Evolutionary conservation across 2,329 filamentous ascomycete genomes (phyloP).

Genomic region (Colletotrichum ledebouriae): DNA sequence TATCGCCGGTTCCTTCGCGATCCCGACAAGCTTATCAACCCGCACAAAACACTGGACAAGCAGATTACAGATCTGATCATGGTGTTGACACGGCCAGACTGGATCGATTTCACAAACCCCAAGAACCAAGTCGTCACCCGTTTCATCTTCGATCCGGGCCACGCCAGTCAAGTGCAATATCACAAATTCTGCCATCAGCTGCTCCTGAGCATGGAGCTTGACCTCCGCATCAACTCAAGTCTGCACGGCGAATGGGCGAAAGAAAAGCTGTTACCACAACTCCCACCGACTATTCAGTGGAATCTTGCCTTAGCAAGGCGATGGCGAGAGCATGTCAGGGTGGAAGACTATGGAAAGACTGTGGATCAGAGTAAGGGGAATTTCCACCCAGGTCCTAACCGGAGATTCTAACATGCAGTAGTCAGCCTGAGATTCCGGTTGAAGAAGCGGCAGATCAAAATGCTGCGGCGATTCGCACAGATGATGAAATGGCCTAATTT

Average conservation of each 20-base stretch:
- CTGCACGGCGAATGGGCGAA: conserved; percentile 74
- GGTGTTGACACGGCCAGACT: conserved; percentile 75
- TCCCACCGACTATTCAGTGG: conserved; percentile 80
- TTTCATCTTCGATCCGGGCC: conserved; percentile 75
- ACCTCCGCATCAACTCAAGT: conserved; percentile 75
- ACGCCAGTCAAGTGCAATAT: conserved; percentile 69
- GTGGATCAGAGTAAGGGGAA: conserved; percentile 62
- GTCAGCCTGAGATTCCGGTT: conserved; percentile 74
- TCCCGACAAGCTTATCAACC: conserved; percentile 70
- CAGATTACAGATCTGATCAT: conserved; percentile 81
- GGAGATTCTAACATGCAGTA: conserved; percentile 36
- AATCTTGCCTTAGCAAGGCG: conserved; percentile 79
- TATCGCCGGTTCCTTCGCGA: conserved; percentile 78
- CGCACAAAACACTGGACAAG: conserved; percentile 74
- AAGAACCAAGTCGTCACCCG: conserved; percentile 81
- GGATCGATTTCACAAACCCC: conserved; percentile 79
- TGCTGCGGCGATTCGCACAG: conserved; percentile 76
- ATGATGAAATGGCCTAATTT: conserved; percentile 85
- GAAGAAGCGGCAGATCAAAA: conserved; percentile 77
- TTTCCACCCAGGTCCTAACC: not conserved
- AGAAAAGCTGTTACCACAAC: conserved; percentile 72
- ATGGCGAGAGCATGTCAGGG: conserved; percentile 78
- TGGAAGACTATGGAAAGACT: conserved; percentile 70
- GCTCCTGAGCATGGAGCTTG: conserved; percentile 79
- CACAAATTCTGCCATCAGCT: conserved; percentile 81